Evolutionary conservation across 257 asterid species (phyloP).

Genomic region (Leptodermis oblonga): DNA sequence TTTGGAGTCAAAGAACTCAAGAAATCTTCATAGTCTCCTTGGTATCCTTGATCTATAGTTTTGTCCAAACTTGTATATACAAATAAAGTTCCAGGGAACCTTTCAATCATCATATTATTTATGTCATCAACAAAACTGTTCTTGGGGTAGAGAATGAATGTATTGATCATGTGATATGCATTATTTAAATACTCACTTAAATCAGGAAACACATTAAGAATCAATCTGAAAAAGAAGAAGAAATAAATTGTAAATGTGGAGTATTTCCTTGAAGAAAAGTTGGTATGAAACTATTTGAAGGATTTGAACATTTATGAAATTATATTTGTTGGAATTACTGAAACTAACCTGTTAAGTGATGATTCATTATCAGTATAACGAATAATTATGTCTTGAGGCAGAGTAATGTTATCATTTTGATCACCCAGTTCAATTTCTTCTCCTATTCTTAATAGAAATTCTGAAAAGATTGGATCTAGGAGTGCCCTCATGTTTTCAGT

Average conservation of each 20-base stretch:
- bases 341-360: no score
- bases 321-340: no score
- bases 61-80: neutral
- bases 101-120: no score
- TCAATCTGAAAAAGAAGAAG: neutral
- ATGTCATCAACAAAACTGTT: no score
- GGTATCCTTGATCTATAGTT: neutral
- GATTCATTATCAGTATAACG: no score
- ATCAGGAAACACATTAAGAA: no score
- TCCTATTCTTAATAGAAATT: neutral
- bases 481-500: neutral
- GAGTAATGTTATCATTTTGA: neutral
- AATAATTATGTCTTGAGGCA: neutral
- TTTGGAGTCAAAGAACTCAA: neutral
- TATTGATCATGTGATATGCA: no score
- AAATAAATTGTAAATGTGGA: no score
- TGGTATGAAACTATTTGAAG: neutral
- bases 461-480: neutral
- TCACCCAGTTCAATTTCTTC: neutral
- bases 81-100: no score
- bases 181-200: neutral
- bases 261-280: no score
- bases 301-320: no score
- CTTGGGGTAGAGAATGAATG: no score
- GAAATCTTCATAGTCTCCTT: slow-evolving; percentile 1